These are phyloP conservation scores for Austroboletus festivus DNA, from an alignment of 768 basidiomycete species.

Conservation along the genomic window DNA sequence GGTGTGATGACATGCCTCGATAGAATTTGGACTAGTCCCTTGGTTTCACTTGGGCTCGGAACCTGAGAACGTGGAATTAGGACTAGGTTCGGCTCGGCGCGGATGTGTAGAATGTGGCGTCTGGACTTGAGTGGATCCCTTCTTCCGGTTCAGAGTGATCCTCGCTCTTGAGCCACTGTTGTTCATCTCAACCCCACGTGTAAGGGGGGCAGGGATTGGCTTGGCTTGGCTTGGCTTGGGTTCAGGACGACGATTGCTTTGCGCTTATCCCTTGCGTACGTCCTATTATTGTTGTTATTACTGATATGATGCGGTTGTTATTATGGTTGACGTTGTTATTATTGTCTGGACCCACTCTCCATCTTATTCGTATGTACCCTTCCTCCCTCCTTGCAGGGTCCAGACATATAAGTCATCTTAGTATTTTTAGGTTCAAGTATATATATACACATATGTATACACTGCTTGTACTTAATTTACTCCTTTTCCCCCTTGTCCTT, in stretches of 20 bases:
- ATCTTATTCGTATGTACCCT: constrained; percentile 7
- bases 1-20: constrained; percentile 63
- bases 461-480: constrained; percentile 2
- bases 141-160: constrained; percentile 12
- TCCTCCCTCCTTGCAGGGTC: neutral
- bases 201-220: neutral
- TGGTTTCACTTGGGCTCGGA: constrained; percentile 8
- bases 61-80: constrained; percentile 15
- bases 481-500: neutral
- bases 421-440: constrained; percentile 11
- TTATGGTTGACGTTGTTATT: constrained; percentile 3
- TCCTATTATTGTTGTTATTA: neutral
- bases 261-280: constrained; percentile 2
- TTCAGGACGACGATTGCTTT: neutral
- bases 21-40: constrained; percentile 15
- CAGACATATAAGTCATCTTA: constrained; percentile 2
- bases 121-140: constrained; percentile 7
- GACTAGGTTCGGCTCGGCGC: constrained; percentile 9
- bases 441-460: constrained; percentile 6
- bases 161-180: constrained; percentile 16
- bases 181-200: constrained; percentile 13
- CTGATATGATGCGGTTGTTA: neutral
- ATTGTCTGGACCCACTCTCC: constrained; percentile 2
- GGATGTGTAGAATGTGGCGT: constrained; percentile 12
- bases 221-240: constrained; percentile 4